These are phyloP conservation scores for Fistulinella cinereoalba DNA, from an alignment of 1,284 basidiomycete genomes.

Conservation along the genomic window DNA sequence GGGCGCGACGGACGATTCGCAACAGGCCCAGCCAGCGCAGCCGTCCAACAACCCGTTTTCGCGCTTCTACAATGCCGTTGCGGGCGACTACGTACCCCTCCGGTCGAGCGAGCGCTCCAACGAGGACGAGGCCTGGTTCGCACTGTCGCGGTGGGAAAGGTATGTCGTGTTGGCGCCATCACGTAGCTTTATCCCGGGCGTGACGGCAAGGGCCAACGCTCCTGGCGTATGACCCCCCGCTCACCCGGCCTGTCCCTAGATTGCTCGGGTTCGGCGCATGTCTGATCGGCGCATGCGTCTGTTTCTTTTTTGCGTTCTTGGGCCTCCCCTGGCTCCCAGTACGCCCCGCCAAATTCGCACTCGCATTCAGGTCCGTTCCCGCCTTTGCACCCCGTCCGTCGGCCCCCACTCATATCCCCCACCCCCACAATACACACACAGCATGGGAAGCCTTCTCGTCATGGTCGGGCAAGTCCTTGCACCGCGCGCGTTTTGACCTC, in stretches of 20 bases:
- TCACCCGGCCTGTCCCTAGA: conserved; percentile 43
- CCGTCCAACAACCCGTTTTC: conserved; percentile 56
- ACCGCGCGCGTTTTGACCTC: background rate
- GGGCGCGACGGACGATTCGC: conserved; percentile 71
- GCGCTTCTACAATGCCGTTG: conserved; percentile 72
- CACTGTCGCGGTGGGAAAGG: conserved; percentile 88
- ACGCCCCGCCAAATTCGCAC: conserved; percentile 85
- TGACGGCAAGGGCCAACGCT: too few species aligned
- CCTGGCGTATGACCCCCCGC: too few species aligned
- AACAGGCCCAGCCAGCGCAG: conserved; percentile 37
- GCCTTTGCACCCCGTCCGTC: background rate
- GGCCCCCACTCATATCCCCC: background rate
- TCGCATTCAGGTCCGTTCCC: conserved; percentile 73
- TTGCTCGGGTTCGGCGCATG: conserved; percentile 94
- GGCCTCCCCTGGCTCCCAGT: conserved; percentile 83
- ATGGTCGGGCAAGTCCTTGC: conserved; percentile 72
- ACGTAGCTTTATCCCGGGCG: too few species aligned
- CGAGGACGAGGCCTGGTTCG: conserved; percentile 97
- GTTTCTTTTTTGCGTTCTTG: conserved; percentile 94
- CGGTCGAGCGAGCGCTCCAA: conserved; percentile 80
- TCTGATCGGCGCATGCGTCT: conserved; percentile 85
- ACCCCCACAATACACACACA: conserved; percentile 27
- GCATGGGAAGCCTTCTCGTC: conserved; percentile 79
- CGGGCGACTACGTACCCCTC: conserved; percentile 85
- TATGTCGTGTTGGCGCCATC: conserved; percentile 36